phyloP scores from a whole-genome alignment of 345 rosid genomes.

The Melaleuca alternifolia region DNA sequence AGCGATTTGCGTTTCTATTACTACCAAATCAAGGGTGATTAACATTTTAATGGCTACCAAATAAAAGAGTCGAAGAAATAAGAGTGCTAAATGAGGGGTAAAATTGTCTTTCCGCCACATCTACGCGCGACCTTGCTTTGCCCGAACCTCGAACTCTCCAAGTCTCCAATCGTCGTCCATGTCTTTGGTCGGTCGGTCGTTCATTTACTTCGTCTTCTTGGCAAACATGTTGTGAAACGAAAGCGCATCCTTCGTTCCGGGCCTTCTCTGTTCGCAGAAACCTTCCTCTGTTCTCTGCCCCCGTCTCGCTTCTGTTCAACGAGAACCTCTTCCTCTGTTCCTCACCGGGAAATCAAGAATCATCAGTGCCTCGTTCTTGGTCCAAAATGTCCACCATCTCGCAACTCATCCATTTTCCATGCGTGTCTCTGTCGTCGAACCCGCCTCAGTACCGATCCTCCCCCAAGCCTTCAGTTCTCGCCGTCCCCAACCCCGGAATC shows the following conservation, averaged over 20 bases:
- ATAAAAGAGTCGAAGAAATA: neutral
- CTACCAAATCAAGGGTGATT: neutral
- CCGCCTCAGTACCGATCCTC: neutral
- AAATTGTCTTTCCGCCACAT: neutral
- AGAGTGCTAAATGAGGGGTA: neutral
- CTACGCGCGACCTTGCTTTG: neutral
- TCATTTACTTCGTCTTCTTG: neutral
- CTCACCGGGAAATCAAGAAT: neutral
- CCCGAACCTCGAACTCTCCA: neutral
- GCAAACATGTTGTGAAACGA: neutral
- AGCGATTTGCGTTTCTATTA: neutral
- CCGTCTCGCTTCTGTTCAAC: neutral
- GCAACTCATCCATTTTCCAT: neutral
- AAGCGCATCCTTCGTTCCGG: neutral
- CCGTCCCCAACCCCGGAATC: neutral
- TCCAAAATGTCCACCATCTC: slow-evolving; percentile 5
- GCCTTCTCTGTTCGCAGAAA: neutral
- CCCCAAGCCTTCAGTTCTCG: neutral
- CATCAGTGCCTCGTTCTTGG: neutral
- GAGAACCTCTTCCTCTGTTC: neutral
- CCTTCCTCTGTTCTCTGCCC: neutral
- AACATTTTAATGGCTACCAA: too few species aligned
- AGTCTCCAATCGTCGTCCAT: neutral
- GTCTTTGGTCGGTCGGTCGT: neutral
- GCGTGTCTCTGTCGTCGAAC: neutral